Base-by-base conservation (phyloP, 202 grass and related monocot species). In the Saccharum hybrid region DNA sequence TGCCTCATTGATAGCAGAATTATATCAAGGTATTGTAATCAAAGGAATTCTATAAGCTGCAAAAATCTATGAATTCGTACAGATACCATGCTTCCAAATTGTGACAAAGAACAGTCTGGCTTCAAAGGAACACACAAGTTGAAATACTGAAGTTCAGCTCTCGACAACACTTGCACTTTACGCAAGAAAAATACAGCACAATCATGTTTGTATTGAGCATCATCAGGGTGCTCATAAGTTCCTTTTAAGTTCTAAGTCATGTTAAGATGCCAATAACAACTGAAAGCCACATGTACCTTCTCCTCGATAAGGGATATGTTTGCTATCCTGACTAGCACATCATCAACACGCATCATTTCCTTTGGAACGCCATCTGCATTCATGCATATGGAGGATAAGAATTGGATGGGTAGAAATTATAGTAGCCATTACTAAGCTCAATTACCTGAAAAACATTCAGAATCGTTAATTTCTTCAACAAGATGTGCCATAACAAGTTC, bases 361-460 rank as follows among this genome's bases (percentile, higher is more conserved):
- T 90, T 99, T 43, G 96, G 96, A 49, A 99, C 93, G 2, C 96
- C 96, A 96, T 99, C 96, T 99, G 84, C 59, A 77, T 85, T 79
- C 69, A 80, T 78, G 74, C 71, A 77, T 52, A 74, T 18, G 18
- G 28, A 79, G 1, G 71, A 68, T 84, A 81, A 88, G 66, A 82
- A 13, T 88, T 51, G 42, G 76, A 75, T 67, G 23, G 48, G 34
- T 41, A 71, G 28, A 88, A 69, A 88, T 59, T 39, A 62, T 68
- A 66, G 75, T 62, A 72, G 63, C 6, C 52, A 68, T 38, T 16
- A 83, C 41, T 83, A 82, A 82, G 65, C 56, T 71, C 22, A 54
- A 84, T 56, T 91, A 99, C 96, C 96, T 87, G 91, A 91, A 83
- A 94, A 99, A 75, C 68, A 65, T 0, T 61, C 78, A 38, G 86